Percentiles rank a stretch among this genome's conserved stretches.
phyloP scores from a whole-genome alignment of 2,329 filamentous ascomycete species.

The Chrysosphaeria jannelii region DNA sequence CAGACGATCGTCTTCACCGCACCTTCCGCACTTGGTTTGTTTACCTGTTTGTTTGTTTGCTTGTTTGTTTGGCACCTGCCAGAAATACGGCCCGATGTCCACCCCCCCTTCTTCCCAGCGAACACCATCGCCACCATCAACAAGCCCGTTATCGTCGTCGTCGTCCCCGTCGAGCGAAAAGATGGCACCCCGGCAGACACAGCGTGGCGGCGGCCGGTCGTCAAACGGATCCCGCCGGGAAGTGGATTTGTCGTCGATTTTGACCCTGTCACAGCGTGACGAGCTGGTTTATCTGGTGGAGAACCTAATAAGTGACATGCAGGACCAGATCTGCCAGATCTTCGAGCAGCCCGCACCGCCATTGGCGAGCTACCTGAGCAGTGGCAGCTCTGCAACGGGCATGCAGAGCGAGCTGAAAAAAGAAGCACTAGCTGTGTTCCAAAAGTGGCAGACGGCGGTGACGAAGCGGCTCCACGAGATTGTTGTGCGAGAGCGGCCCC shows the following conservation, averaged over 20 bases:
- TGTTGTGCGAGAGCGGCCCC: slow-evolving; percentile 14
- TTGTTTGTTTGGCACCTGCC: too few relatives aligned
- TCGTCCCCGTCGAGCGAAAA: too few relatives aligned
- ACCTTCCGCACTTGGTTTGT: too few relatives aligned
- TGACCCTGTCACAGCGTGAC: slow-evolving; percentile 17
- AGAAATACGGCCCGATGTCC: too few relatives aligned
- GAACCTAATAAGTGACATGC: slow-evolving; percentile 23
- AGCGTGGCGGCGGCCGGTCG: slow-evolving; percentile 3
- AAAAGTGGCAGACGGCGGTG: slow-evolving; percentile 49
- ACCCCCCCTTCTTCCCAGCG: too few relatives aligned
- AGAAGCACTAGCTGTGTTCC: slow-evolving; percentile 39
- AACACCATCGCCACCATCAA: not conserved
- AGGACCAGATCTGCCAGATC: slow-evolving; percentile 17
- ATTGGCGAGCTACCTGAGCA: not conserved
- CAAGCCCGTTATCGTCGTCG: too few relatives aligned
- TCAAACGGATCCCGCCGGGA: slow-evolving; percentile 11
- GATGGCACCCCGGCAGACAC: slow-evolving; percentile 3
- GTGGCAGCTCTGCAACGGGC: too few relatives aligned
- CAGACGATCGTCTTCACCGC: too few relatives aligned
- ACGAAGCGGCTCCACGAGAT: slow-evolving; percentile 41
- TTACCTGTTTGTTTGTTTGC: too few relatives aligned
- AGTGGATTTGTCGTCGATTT: slow-evolving; percentile 18
- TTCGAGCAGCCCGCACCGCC: slow-evolving; percentile 13
- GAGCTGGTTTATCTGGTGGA: slow-evolving; percentile 21
- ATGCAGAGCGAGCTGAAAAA: slow-evolving; percentile 34